phyloP scores from a whole-genome alignment of 345 rosid species.

The Euphorbia peplus region DNA sequence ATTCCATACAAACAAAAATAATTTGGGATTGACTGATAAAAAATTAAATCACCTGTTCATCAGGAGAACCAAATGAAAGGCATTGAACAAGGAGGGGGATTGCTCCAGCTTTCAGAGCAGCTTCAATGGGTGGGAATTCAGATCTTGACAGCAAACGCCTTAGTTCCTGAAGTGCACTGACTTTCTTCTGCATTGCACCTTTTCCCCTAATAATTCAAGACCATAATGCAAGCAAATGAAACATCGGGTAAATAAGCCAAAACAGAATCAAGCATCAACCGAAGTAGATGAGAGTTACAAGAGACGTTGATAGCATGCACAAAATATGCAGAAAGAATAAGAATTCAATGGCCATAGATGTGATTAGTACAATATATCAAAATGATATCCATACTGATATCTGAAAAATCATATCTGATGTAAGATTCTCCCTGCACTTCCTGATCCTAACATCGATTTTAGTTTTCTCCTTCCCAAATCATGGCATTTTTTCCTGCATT shows the following conservation, averaged over 20 bases:
- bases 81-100: constrained; percentile 79
- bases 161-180: constrained; percentile 74
- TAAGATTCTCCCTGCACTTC: too few relatives aligned
- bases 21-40: background rate
- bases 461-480: too few relatives aligned
- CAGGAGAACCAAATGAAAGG: constrained; percentile 87
- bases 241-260: constrained; percentile 6
- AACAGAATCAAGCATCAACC: constrained; percentile 8
- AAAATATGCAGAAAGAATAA: background rate
- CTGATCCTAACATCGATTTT: too few relatives aligned
- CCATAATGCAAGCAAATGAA: constrained; percentile 13
- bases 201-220: constrained; percentile 55
- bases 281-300: background rate
- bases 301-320: background rate
- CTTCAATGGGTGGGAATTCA: constrained; percentile 80
- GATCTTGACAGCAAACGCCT: constrained; percentile 81
- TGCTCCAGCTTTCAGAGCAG: constrained; percentile 79
- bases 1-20: background rate
- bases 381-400: background rate
- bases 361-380: background rate
- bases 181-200: constrained; percentile 80
- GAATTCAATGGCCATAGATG: background rate
- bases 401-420: background rate
- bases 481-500: constrained; percentile 1
- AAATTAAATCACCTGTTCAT: constrained; percentile 68